These are phyloP conservation scores for Amphichorda felina DNA, from an alignment of 2,329 filamentous ascomycete species.

Conservation along the genomic window DNA sequence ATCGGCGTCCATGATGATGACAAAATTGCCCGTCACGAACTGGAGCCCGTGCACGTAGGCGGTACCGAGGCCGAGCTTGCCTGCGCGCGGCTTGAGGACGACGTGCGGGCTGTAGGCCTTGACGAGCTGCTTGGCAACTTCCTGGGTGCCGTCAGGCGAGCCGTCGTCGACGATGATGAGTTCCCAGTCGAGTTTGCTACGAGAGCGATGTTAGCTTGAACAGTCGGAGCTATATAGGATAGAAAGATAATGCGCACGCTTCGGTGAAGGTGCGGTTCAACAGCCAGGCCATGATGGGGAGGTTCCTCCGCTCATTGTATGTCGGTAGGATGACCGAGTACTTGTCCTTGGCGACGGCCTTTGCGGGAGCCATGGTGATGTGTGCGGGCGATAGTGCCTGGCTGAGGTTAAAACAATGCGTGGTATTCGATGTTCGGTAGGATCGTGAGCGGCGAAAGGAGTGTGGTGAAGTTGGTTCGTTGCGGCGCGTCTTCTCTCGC, in stretches of 20 bases:
- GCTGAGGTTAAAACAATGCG: background rate
- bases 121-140: slow-evolving; percentile 81
- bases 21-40: slow-evolving; percentile 82
- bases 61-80: slow-evolving; percentile 94
- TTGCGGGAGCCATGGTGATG: slow-evolving; percentile 37
- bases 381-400: too few species aligned
- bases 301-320: slow-evolving; percentile 96
- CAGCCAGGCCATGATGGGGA: slow-evolving; percentile 92
- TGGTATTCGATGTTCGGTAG: background rate
- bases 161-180: slow-evolving; percentile 97
- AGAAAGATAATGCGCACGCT: slow-evolving; percentile 39
- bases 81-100: slow-evolving; percentile 73
- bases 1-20: slow-evolving; percentile 99
- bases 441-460: slow-evolving; percentile 1
- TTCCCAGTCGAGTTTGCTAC: slow-evolving; percentile 88
- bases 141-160: slow-evolving; percentile 89
- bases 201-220: background rate
- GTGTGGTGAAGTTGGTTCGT: background rate
- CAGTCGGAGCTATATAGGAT: background rate
- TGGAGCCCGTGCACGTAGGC: slow-evolving; percentile 92
- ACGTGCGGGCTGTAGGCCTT: slow-evolving; percentile 73
- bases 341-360: slow-evolving; percentile 45
- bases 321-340: slow-evolving; percentile 97
- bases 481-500: background rate
- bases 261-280: slow-evolving; percentile 86